Evolutionary conservation across 2,329 filamentous ascomycete species (phyloP).

Genomic region (Amauroascus verrucosus): DNA sequence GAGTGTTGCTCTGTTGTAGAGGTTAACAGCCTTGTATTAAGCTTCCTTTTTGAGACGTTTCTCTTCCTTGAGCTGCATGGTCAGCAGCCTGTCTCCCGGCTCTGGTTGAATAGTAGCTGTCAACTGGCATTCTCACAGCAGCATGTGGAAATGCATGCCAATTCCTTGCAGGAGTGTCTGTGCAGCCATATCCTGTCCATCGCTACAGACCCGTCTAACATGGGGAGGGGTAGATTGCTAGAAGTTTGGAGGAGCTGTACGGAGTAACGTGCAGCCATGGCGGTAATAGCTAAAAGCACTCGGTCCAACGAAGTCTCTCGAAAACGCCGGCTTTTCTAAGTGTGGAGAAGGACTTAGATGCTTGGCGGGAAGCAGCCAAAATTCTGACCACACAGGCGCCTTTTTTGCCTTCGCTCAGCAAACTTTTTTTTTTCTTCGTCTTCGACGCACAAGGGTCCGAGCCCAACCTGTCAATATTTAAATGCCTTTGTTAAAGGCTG

Average conservation of each 20-base stretch:
- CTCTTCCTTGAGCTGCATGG: not conserved
- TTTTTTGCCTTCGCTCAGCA: not conserved
- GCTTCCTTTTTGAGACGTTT: not conserved
- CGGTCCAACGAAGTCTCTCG: not conserved
- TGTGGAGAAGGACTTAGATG: slow-evolving; percentile 1
- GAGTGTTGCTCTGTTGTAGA: not conserved
- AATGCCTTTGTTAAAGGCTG: not conserved
- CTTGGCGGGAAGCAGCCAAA: slow-evolving; percentile 1
- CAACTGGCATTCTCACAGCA: not conserved
- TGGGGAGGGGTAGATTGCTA: not conserved
- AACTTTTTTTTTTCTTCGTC: not conserved
- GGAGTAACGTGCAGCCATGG: not conserved
- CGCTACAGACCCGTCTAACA: not conserved
- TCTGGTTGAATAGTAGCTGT: not conserved
- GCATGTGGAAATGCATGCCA: slow-evolving; percentile 1
- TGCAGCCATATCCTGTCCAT: not conserved
- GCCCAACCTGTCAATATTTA: not conserved
- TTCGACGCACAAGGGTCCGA: not conserved
- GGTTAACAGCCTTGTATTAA: too few species aligned
- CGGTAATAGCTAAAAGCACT: not conserved
- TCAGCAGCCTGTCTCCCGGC: not conserved
- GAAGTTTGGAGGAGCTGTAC: not conserved
- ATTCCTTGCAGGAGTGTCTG: not conserved
- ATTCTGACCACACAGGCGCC: not conserved
- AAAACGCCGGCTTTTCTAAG: not conserved